A percentile compares a stretch with the other conserved stretches of the same genome.
Conservation (phyloP, 2,329 filamentous ascomycete genomes). For the Exophiala phaeomuriformis region DNA sequence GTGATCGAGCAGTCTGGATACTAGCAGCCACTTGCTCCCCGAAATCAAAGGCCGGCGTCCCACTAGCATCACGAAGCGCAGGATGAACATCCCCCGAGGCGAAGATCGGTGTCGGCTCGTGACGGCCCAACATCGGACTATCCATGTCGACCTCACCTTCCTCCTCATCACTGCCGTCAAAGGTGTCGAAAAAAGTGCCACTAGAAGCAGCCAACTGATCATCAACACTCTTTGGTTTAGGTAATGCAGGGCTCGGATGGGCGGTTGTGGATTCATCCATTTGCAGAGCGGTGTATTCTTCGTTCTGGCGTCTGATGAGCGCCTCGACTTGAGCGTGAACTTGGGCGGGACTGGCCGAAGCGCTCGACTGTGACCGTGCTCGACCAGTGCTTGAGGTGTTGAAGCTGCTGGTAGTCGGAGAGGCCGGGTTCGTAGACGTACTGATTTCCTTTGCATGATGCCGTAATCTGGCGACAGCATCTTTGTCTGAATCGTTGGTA, state of each 20-base stretch:
- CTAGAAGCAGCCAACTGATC: constrained; percentile 15
- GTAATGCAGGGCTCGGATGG: not conserved
- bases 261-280: not conserved
- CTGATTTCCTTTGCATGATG: not conserved
- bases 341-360: constrained; percentile 15
- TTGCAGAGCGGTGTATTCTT: constrained; percentile 22
- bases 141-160: constrained; percentile 30
- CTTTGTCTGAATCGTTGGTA: constrained; percentile 1
- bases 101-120: constrained; percentile 15
- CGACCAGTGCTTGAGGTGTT: constrained; percentile 3
- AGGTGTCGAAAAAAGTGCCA: constrained; percentile 24
- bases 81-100: constrained; percentile 34
- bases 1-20: constrained; percentile 1
- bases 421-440: constrained; percentile 6
- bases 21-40: constrained; percentile 5
- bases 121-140: constrained; percentile 20
- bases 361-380: constrained; percentile 18
- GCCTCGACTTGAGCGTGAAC: constrained; percentile 24
- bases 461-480: constrained; percentile 26
- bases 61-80: constrained; percentile 30
- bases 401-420: constrained; percentile 7
- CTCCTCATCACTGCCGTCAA: constrained; percentile 33
- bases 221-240: not conserved
- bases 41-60: constrained; percentile 26
- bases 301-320: constrained; percentile 25